phyloP scores from a whole-genome alignment of 192 early-diverging fungal species.

The Dispira simplex region DNA sequence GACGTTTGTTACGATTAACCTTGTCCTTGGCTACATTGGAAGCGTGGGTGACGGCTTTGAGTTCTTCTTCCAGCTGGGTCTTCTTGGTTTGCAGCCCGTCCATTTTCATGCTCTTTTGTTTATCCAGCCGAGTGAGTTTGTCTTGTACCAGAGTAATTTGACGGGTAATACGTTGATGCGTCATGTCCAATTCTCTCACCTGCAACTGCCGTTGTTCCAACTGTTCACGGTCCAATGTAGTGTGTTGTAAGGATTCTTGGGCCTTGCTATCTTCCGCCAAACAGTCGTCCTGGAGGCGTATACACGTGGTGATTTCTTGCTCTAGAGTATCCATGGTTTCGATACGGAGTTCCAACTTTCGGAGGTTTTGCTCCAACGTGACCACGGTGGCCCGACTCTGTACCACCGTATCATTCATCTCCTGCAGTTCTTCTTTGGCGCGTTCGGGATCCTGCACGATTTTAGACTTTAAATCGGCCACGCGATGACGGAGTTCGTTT shows the following conservation, averaged over 20 bases:
- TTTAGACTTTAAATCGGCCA: constrained; percentile 32
- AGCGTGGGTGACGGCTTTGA: constrained; percentile 13
- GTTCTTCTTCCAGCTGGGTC: constrained; percentile 21
- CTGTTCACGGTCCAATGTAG: constrained; percentile 22
- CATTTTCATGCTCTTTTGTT: constrained; percentile 24
- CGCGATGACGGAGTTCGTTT: constrained; percentile 30
- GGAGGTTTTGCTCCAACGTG: constrained; percentile 29
- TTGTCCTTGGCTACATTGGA: constrained; percentile 15
- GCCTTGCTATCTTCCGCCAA: constrained; percentile 32
- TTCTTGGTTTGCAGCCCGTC: constrained; percentile 19
- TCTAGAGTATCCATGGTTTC: constrained; percentile 36
- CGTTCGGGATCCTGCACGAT: constrained; percentile 66
- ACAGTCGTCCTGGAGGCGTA: constrained; percentile 48
- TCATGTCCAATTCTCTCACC: constrained; percentile 3
- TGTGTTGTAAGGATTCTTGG: constrained; percentile 21
- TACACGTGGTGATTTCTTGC: constrained; percentile 33
- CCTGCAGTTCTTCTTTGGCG: constrained; percentile 43
- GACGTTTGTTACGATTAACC: constrained; percentile 20
- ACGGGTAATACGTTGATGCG: constrained; percentile 25
- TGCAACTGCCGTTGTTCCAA: constrained; percentile 15
- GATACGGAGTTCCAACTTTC: constrained; percentile 35
- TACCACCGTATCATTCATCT: constrained; percentile 33
- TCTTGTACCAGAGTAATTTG: constrained; percentile 27
- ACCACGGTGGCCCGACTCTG: constrained; percentile 28
- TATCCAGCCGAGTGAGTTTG: constrained; percentile 26